phyloP scores from a whole-genome alignment of 2,329 filamentous ascomycete species.

The Calonectria multiphialidica region DNA sequence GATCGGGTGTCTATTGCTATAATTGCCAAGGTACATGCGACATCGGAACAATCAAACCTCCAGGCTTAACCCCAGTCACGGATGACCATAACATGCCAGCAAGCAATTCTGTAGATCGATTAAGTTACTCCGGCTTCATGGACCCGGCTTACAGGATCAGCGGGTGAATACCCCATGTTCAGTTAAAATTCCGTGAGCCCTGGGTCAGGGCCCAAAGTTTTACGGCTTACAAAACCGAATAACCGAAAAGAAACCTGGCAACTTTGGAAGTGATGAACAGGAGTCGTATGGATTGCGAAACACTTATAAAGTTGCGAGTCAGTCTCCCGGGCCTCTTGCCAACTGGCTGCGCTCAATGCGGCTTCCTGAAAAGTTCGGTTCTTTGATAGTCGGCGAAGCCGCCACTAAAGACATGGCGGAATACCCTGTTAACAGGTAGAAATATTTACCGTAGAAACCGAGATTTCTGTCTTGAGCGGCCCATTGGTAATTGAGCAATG shows the following conservation, averaged over 20 bases:
- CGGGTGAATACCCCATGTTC: not conserved
- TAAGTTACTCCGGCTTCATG: not conserved
- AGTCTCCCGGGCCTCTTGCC: not conserved
- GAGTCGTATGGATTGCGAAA: not conserved
- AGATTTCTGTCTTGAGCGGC: too few relatives aligned
- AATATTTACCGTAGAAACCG: too few relatives aligned
- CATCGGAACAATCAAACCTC: not conserved
- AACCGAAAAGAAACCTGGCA: not conserved
- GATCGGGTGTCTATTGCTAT: too few relatives aligned
- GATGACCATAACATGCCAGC: not conserved
- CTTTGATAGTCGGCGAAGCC: not conserved
- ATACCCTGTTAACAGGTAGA: not conserved
- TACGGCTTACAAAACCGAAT: not conserved
- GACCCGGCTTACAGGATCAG: not conserved
- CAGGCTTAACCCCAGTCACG: not conserved
- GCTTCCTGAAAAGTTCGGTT: too few relatives aligned
- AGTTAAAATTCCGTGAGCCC: not conserved
- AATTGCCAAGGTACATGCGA: not conserved
- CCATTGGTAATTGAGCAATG: too few relatives aligned
- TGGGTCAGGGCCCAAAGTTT: not conserved
- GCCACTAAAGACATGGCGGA: not conserved
- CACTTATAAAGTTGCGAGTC: not conserved
- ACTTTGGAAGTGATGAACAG: not conserved
- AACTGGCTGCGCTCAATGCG: not conserved
- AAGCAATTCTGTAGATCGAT: not conserved